phyloP scores from a whole-genome alignment of 441 rosid genomes.

The Brassica balearica region DNA sequence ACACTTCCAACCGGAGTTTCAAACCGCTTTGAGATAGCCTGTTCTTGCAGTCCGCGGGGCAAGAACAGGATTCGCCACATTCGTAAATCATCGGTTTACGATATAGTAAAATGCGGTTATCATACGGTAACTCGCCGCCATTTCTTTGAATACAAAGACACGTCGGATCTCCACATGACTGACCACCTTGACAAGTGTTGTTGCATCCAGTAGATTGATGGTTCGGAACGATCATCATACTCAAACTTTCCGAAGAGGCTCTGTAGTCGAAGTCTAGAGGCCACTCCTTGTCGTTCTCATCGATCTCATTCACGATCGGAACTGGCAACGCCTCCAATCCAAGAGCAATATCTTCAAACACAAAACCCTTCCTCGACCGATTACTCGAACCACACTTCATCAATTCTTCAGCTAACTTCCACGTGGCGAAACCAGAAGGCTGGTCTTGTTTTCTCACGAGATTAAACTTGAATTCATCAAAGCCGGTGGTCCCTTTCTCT shows the following conservation, averaged over 20 bases:
- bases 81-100: conserved; percentile 50
- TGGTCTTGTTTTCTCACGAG: conserved; percentile 63
- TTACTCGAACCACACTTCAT: conserved; percentile 35
- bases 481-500: conserved; percentile 59
- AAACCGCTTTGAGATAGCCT: conserved; percentile 19
- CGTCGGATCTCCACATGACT: not conserved
- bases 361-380: conserved; percentile 16
- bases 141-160: conserved; percentile 26
- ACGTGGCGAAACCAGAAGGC: conserved; percentile 55
- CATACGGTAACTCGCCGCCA: conserved; percentile 16
- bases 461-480: conserved; percentile 53
- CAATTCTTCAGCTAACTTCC: conserved; percentile 67
- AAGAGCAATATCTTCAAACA: conserved; percentile 44
- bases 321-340: conserved; percentile 47
- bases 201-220: not conserved
- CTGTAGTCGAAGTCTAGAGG: not conserved
- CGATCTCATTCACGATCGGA: conserved; percentile 48
- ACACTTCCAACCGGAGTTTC: conserved; percentile 29
- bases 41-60: conserved; percentile 11
- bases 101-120: conserved; percentile 18
- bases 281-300: not conserved
- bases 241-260: too few species aligned
- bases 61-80: conserved; percentile 16
- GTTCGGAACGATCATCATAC: not conserved
- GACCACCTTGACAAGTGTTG: not conserved